These are phyloP conservation scores for Pichia gijzeniarum DNA, from an alignment of 805 yeast genomes.

Conservation along the genomic window DNA sequence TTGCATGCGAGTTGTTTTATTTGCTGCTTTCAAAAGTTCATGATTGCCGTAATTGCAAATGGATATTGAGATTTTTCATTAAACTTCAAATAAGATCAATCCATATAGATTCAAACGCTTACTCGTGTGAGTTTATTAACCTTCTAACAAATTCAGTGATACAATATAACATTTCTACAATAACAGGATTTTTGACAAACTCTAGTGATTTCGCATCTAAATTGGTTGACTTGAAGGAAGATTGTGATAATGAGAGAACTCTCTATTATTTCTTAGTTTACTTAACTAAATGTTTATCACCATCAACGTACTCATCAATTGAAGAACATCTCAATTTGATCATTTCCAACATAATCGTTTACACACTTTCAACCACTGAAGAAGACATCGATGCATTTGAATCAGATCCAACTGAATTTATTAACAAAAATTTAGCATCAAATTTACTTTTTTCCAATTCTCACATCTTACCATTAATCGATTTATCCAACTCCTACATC, in stretches of 20 bases:
- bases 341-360: conserved; percentile 67
- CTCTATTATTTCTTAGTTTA: conserved; percentile 5
- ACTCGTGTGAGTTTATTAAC: neutral
- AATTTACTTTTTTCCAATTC: neutral
- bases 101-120: neutral
- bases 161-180: neutral
- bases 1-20: conserved; percentile 1
- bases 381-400: conserved; percentile 70
- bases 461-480: neutral
- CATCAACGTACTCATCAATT: conserved; percentile 29
- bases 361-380: conserved; percentile 64
- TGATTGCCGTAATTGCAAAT: conserved; percentile 2
- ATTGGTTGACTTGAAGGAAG: neutral
- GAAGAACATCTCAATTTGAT: conserved; percentile 60
- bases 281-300: conserved; percentile 1
- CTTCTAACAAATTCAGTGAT: neutral
- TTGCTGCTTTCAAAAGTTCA: neutral
- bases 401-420: conserved; percentile 82
- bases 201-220: neutral
- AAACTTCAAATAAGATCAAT: conserved; percentile 3
- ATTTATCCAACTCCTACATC: conserved; percentile 7
- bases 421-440: conserved; percentile 46
- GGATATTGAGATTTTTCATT: conserved; percentile 10
- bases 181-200: neutral
- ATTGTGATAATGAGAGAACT: neutral